A percentile compares a stretch with the other conserved stretches of the same genome.
Conservation (phyloP, 2,329 filamentous ascomycete genomes). For the Peltaster fructicola region DNA sequence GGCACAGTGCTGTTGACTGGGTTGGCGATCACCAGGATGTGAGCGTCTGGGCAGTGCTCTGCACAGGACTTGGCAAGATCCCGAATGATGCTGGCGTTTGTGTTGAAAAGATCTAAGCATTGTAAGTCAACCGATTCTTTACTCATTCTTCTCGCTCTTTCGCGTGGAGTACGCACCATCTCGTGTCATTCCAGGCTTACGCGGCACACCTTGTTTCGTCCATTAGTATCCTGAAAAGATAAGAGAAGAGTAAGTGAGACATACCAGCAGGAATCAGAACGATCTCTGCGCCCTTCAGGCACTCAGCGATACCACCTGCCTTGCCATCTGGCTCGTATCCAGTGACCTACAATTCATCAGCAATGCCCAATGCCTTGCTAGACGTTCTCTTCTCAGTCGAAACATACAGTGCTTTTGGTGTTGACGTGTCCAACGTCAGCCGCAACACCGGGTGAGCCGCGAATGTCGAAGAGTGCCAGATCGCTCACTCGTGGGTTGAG, state of each 20-base stretch:
- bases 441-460: slow-evolving; percentile 86
- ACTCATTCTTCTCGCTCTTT: slow-evolving; percentile 1
- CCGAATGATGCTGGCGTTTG: slow-evolving; percentile 97
- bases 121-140: slow-evolving; percentile 1
- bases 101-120: slow-evolving; percentile 84
- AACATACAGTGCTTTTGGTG: slow-evolving; percentile 64
- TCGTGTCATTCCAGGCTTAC: slow-evolving; percentile 99
- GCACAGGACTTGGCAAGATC: slow-evolving; percentile 93
- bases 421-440: slow-evolving; percentile 98
- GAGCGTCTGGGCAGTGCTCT: slow-evolving; percentile 75
- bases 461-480: slow-evolving; percentile 96
- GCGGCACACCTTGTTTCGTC: too few relatives aligned
- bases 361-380: slow-evolving; percentile 1
- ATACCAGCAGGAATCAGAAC: slow-evolving; percentile 96
- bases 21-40: slow-evolving; percentile 96
- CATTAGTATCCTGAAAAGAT: too few relatives aligned
- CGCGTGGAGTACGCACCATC: slow-evolving; percentile 40
- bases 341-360: slow-evolving; percentile 42
- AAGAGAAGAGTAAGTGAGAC: too few relatives aligned
- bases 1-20: slow-evolving; percentile 98
- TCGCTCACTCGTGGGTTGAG: slow-evolving; percentile 88
- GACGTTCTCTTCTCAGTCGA: neutral
- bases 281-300: slow-evolving; percentile 76
- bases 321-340: slow-evolving; percentile 62
- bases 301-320: slow-evolving; percentile 55